Evolutionary conservation across 179 eudicot species (phyloP), one percentile per base, ranked within the genome.

Genomic region (Spergularia azorica): DNA sequence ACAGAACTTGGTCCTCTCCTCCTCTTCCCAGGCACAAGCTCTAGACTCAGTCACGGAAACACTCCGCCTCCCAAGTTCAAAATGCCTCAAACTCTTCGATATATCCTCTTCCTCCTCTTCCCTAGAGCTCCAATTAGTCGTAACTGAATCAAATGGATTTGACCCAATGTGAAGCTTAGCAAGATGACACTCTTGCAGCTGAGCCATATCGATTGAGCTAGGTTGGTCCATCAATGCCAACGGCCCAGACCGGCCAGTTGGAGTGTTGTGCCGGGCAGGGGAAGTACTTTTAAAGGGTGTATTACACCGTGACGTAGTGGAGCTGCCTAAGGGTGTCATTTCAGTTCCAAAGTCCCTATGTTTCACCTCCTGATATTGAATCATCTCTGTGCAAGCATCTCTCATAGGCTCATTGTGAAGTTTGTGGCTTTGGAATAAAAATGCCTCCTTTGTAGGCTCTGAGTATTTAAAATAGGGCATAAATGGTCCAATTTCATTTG

Each of bases 71-170:
- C 83, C 87, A 62, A 90, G 77, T 77, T 92, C 98, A 84, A 89
- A 94, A 78, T 92, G 96, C 80, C 98, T 87, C 81, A 94, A 80
- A 72, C 98, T 94, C 94, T 94, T 94, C 2, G 97, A 94, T 59
- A 90, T 82, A 52, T 92, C 98, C 79, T 94, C 98, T 78, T 94
- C 97, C 78, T 94, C 98, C 82, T 94, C 98, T 66, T 92, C 94
- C 79, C 86, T 92, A 0, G 97, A 85, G 78, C 91, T 90, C 97
- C 98, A 94, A 72, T 89, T 89, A 6, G 92, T 76, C 3, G 86
- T 70, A 7, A 88, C 71, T 0, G 94, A 90, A 72, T 90, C 88
- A 12, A 88, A 86, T 26, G 79, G 88, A 21, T 78, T 76, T 57
- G 84, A 68, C 80, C 89, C 93, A 60, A 20, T 76, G 6, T 88